Conservation (phyloP, 2,329 filamentous ascomycete genomes). For the Phoma herbarum region DNA sequence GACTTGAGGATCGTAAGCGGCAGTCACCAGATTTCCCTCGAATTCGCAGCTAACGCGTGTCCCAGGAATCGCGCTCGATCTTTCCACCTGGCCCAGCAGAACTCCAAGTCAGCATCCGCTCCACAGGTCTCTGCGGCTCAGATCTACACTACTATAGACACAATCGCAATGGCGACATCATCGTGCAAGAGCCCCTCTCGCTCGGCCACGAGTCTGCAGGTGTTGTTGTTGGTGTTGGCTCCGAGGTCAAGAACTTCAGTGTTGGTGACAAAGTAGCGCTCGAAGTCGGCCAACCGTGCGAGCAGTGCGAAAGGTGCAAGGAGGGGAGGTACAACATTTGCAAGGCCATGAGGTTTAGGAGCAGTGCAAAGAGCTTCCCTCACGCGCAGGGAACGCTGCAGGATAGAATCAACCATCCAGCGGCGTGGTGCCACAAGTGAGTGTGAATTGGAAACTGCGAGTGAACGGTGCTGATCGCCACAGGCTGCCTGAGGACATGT, state of each 20-base stretch:
- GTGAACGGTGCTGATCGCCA: constrained; percentile 11
- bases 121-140: constrained; percentile 75
- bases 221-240: constrained; percentile 75
- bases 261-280: constrained; percentile 87
- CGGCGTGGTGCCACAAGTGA: constrained; percentile 65
- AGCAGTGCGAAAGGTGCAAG: constrained; percentile 64
- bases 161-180: constrained; percentile 85
- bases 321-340: constrained; percentile 70
- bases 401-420: constrained; percentile 68
- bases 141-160: constrained; percentile 87
- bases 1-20: constrained; percentile 65
- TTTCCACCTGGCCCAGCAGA: constrained; percentile 60
- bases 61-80: constrained; percentile 63
- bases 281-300: constrained; percentile 89
- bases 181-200: constrained; percentile 82
- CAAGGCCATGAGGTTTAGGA: constrained; percentile 65
- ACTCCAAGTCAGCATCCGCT: constrained; percentile 70
- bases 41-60: constrained; percentile 20
- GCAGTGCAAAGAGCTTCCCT: constrained; percentile 67
- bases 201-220: constrained; percentile 82
- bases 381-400: constrained; percentile 72
- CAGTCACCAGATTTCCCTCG: background rate
- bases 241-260: constrained; percentile 68
- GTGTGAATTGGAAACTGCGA: constrained; percentile 9
- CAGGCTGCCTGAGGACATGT: constrained; percentile 61